Evolutionary conservation across 164 flowering plant species (phyloP), one percentile per base, ranked within the genome.

Genomic region (Tinospora cordifolia): DNA sequence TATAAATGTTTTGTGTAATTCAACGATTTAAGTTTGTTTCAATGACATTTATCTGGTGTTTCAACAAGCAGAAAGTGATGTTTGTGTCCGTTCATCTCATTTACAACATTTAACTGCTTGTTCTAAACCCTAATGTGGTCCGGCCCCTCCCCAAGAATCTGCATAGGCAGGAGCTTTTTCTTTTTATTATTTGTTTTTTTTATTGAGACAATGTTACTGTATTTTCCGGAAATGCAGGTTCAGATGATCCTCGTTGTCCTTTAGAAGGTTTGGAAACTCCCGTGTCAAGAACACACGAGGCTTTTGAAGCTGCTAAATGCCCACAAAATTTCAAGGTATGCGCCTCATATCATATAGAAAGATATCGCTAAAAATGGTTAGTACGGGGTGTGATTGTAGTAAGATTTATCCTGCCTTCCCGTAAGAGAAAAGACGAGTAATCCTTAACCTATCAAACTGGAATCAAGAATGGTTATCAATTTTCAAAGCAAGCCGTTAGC

Each of bases 181-280:
- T 7, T 34, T 21, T 6, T 10, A 8, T 19, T 64, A n/a, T 15
- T 40, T 64, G 38, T 44, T 44, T 44, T 14, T 44, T 11, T 1
- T 14, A 44, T 44, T 44, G 47, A 9, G 14, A 44, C 47, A 8
- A 8, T 66, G 19, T 13, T 67, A 21, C 34, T 66, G 8, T 19
- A n/a, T 71, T 65, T 3, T 62, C 62, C 68, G 59, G 8, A 62
- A 19, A 22, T 74, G n/a, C 78, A 95, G 98, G 97, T 69, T 87
- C 84, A 44, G 85, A 87, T 51, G 98, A 95, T 80, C 98, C 92
- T 68, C 92, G 99, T 26, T 87, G 94, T 76, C 98, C 99, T 24
- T 69, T 89, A 65, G 82, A 51, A 22, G 97, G 98, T 69, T 73
- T 95, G 69, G 77, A 86, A 44, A 59, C 63, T 69, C 87, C 96